Evolutionary conservation across 139 green algal genomes (phyloP), one percentile per base, ranked within the genome.

Genomic region (Trebouxia sp.): DNA sequence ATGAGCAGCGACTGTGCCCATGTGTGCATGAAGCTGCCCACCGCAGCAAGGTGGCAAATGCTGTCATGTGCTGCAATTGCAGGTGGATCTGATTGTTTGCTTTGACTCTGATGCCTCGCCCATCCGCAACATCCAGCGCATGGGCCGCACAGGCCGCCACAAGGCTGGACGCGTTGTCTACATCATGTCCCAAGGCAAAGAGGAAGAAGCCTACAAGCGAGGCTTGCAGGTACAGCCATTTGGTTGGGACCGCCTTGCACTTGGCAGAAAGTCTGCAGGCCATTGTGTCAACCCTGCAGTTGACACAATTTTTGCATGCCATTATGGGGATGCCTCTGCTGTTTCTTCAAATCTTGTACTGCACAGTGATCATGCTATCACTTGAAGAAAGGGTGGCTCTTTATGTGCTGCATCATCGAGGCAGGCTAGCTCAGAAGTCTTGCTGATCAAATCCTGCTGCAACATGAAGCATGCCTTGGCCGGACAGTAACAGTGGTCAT

Each of bases 31-130:
- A n/a, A n/a, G n/a, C n/a, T n/a, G n/a, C n/a, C 50, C 50, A 58
- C 50, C 50, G 20, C 50, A 58, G 4, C 50, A 3, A 5, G 4
- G 50, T 3, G 22, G 20, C 26, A 24, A 69, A 24, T 1, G 20
- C 56, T 39, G 56, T 11, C 5, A 39, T 37, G 22, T 48, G 39
- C 62, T 72, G 56, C 47, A 4, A 22, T 38, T 51, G 37, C 83
- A 94, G 86, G 96, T 99, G 20, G 95, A 98, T 84, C 90, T 99
- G 9, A 96, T 98, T 48, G 83, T 98, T 7, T 98, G 94, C 90
- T 98, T 89, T 80, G 96, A 99, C 80, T 82, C 87, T 37, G 87
- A 81, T 55, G 87, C 91, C 17, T 95, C 90, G 6, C 93, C 92
- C 35, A 92, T 89, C 0, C 90, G 95, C 55, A 87, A 92, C 65